A percentile compares a stretch with the other conserved stretches of the same genome.
phyloP scores from a whole-genome alignment of 2,329 filamentous ascomycete species.

The Phialophora tarda region DNA sequence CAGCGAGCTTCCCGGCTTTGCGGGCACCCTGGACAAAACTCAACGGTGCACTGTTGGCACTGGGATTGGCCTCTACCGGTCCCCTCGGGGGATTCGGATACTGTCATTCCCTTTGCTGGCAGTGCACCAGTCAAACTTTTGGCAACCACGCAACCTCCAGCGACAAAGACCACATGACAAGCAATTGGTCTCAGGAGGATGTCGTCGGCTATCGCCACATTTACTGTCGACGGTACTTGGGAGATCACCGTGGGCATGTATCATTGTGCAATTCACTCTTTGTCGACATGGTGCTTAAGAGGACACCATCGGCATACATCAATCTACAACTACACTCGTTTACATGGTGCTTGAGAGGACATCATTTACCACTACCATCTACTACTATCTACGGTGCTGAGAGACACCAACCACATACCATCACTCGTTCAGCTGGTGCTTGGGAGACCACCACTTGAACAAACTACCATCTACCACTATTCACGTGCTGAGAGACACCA shows the following conservation, averaged over 20 bases:
- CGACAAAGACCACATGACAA: background rate
- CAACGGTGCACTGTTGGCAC: background rate
- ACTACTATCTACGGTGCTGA: background rate
- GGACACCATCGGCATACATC: background rate
- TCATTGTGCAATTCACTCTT: background rate
- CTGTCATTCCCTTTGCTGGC: background rate
- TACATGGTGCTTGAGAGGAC: background rate
- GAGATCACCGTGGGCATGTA: background rate
- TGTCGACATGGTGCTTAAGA: background rate
- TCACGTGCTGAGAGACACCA: background rate
- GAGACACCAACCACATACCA: background rate
- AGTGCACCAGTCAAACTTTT: background rate
- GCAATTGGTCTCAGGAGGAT: background rate
- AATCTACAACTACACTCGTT: background rate
- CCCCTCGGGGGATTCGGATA: background rate
- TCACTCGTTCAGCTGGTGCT: background rate
- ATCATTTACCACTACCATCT: background rate
- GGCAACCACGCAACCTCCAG: background rate
- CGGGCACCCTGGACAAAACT: background rate
- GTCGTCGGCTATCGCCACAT: background rate
- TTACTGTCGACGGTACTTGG: background rate
- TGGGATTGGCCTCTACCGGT: background rate
- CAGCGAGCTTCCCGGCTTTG: background rate
- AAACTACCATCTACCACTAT: background rate
- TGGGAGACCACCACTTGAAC: background rate